Evolutionary conservation across 2,329 filamentous ascomycete species (phyloP), one percentile per base, ranked within the genome.

Genomic region (Aspergillus persii): DNA sequence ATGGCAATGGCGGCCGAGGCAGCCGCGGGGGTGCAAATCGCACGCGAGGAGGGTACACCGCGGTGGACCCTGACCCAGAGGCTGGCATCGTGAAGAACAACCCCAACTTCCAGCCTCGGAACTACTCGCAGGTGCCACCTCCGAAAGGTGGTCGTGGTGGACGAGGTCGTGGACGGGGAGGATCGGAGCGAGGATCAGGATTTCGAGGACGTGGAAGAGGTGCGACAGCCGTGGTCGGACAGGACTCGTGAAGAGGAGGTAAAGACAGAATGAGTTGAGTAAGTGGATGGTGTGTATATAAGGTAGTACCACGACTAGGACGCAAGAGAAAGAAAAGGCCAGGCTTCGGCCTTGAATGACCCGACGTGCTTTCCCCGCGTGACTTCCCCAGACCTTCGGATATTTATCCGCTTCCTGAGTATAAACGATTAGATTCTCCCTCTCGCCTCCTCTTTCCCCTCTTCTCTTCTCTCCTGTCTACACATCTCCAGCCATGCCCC

Each of bases 61-160:
- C 72, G 11, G 66, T 79, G 33, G 77, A 86, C 66, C 81, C 79
- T 63, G 80, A 85, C 64, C 80, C 82, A 3, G 73, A 77, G 6
- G 80, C 80, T 30, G 84, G 83, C n/a, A 75, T 87, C 2, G 68
- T 86, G 15, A 71, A 77, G 57, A 80, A 83, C 66, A 86, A 86
- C 68, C 82, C 81, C 1, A 77, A 80, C 53, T 87, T 87, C 74
- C 76, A 78, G 30, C 82, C 84, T 4, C 81, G 83, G 63, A 79
- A 76, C 67, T 84, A 84, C 66, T 73, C 73, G 44, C 79, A 79
- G 56, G 82, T 84, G 5, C 82, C 83, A 6, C 80, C 80, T 11
- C 80, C 80, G 4, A 68, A 76, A 33, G 74, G 78, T 41, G 66
- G 63, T n/a, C 70, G 77, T 29, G 70, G 73, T 54, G 72, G 74